Evolutionary conservation across 2,329 filamentous ascomycete genomes (phyloP).

Genomic region (Trichoderma lentiforme): DNA sequence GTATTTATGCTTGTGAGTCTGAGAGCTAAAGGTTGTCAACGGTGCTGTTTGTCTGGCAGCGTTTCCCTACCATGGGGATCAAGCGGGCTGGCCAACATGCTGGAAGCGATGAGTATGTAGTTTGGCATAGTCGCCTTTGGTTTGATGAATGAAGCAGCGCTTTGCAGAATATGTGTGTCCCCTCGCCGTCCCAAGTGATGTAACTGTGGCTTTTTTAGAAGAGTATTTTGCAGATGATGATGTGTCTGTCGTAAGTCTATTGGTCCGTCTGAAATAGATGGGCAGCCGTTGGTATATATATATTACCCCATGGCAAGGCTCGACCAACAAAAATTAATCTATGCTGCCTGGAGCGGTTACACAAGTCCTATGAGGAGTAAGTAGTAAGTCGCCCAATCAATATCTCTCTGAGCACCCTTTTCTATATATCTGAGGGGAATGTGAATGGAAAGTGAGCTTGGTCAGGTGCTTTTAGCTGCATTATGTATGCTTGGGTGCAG

Average conservation of each 20-base stretch:
- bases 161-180: not conserved
- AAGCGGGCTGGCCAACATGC: not conserved
- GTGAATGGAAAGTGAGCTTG: not conserved
- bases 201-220: not conserved
- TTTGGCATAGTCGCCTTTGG: constrained; percentile 17
- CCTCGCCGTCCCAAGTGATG: not conserved
- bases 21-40: not conserved
- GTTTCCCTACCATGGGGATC: not conserved
- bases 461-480: not conserved
- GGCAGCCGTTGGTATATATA: not conserved
- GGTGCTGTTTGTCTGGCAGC: not conserved
- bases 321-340: not conserved
- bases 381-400: not conserved
- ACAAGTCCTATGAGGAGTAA: not conserved
- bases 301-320: not conserved
- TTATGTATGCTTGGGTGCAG: not conserved
- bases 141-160: constrained; percentile 17
- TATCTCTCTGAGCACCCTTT: not conserved
- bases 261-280: not conserved
- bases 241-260: not conserved
- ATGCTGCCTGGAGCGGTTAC: not conserved
- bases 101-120: not conserved
- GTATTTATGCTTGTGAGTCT: not conserved
- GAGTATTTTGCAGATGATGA: not conserved
- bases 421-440: not conserved